These are phyloP conservation scores for Cinchona pubescens DNA, from an alignment of 257 asterid species.

Conservation along the genomic window DNA sequence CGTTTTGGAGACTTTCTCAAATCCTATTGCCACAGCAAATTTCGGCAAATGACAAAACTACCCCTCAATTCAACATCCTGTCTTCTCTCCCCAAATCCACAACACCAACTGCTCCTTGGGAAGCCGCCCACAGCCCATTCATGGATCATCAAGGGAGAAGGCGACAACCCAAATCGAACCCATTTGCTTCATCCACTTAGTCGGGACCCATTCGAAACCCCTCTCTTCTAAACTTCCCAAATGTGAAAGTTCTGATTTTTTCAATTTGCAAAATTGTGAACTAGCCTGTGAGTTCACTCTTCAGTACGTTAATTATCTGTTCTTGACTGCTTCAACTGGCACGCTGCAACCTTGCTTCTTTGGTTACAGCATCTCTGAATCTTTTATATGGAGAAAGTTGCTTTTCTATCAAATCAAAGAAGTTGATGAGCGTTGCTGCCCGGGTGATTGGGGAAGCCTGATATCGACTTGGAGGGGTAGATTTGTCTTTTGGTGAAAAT, in stretches of 20 bases:
- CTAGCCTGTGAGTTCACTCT: constrained; percentile 67
- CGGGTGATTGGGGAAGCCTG: too few species aligned
- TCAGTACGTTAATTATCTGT: too few species aligned
- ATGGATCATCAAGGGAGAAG: constrained; percentile 50
- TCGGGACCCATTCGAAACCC: constrained; percentile 41
- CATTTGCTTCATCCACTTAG: constrained; percentile 65
- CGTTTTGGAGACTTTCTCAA: too few species aligned
- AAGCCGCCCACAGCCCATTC: neutral
- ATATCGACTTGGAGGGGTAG: too few species aligned
- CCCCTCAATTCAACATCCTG: too few species aligned
- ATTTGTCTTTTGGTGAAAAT: too few species aligned
- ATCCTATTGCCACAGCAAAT: too few species aligned
- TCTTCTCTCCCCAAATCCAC: constrained; percentile 67
- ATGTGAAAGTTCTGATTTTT: constrained; percentile 36
- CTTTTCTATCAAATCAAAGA: constrained; percentile 31
- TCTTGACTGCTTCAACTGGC: constrained; percentile 68
- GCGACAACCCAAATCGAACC: constrained; percentile 44
- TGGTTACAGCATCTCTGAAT: too few species aligned
- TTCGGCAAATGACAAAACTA: too few species aligned
- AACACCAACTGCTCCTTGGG: constrained; percentile 50
- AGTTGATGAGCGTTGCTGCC: constrained; percentile 34
- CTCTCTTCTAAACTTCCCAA: constrained; percentile 61
- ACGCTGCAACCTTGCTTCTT: constrained; percentile 67
- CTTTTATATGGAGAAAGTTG: constrained; percentile 85
- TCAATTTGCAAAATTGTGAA: constrained; percentile 45